Evolutionary conservation across 257 asterid species (phyloP).

Genomic region (Anisodus tanguticus): DNA sequence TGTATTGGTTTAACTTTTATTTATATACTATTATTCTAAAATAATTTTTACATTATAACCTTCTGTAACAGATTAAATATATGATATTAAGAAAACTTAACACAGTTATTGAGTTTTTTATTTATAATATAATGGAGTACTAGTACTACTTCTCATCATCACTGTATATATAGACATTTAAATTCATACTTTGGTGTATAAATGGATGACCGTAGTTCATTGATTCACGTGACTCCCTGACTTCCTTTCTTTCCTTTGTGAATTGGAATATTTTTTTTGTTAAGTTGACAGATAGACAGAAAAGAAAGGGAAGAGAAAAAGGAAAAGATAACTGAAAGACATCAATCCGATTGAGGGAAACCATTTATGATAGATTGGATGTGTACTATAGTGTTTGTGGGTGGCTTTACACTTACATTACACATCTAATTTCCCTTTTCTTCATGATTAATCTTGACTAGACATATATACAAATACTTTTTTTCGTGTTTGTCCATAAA

Average conservation of each 20-base stretch:
- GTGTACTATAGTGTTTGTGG: constrained; percentile 41
- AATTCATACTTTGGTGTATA: not conserved
- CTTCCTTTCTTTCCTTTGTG: not conserved
- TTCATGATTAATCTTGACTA: not conserved
- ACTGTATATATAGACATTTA: not conserved
- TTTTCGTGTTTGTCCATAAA: not conserved
- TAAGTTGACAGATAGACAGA: constrained; percentile 27
- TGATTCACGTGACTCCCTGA: constrained; percentile 46
- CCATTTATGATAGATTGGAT: constrained; percentile 42
- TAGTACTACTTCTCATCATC: too few relatives aligned
- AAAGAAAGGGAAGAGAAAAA: constrained; percentile 29
- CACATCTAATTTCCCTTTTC: not conserved
- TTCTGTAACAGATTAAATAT: too few relatives aligned
- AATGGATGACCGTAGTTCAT: constrained; percentile 39
- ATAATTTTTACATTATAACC: too few relatives aligned
- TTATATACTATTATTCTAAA: too few relatives aligned
- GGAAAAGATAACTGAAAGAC: constrained; percentile 44
- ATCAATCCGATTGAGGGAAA: constrained; percentile 41
- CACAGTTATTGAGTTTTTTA: too few relatives aligned
- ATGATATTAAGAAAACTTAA: too few relatives aligned
- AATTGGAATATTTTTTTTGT: constrained; percentile 4
- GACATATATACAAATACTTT: not conserved
- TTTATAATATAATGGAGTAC: too few relatives aligned
- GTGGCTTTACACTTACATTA: constrained; percentile 34
- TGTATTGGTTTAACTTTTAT: too few relatives aligned